These are phyloP conservation scores for Isoetes engelmannii DNA, from an alignment of 83 land plant genomes.

Conservation along the genomic window DNA sequence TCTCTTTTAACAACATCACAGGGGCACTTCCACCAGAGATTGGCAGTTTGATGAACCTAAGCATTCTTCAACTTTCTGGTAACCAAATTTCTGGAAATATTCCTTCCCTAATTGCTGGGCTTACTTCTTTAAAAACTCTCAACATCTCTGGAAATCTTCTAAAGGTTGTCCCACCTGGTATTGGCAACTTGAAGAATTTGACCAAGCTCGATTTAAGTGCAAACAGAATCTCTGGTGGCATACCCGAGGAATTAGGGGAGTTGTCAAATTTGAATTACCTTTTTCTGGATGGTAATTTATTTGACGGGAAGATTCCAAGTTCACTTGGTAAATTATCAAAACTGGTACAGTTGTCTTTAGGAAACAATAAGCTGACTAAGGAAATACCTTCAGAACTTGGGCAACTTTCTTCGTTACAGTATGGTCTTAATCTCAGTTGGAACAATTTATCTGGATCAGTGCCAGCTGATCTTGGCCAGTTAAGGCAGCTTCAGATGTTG, in stretches of 20 bases:
- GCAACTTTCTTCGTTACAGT: constrained; percentile 21
- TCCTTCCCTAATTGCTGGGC: constrained; percentile 30
- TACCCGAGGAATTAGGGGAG: constrained; percentile 38
- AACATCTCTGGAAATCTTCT: constrained; percentile 41
- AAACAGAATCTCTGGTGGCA: constrained; percentile 36
- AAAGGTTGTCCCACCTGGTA: constrained; percentile 23
- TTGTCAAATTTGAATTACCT: constrained; percentile 29
- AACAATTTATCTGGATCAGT: constrained; percentile 47
- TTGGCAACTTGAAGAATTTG: constrained; percentile 32
- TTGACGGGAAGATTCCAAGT: constrained; percentile 44
- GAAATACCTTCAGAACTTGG: constrained; percentile 40
- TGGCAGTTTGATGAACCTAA: constrained; percentile 26
- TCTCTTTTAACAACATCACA: constrained; percentile 37
- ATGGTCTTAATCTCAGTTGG: constrained; percentile 35
- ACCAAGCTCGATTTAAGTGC: constrained; percentile 34
- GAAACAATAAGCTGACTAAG: constrained; percentile 38
- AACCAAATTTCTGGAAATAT: constrained; percentile 43
- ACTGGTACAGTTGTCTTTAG: constrained; percentile 34
- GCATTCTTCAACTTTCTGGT: constrained; percentile 38
- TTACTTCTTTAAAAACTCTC: constrained; percentile 23
- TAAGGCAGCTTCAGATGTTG: constrained; percentile 33
- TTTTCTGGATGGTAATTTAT: constrained; percentile 31
- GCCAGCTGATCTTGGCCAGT: constrained; percentile 39
- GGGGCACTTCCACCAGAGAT: constrained; percentile 43
- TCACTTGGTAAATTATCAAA: constrained; percentile 36